Evolutionary conservation across 257 asterid genomes (phyloP), one percentile per base, ranked within the genome.

Genomic region (Fraxinus americana): DNA sequence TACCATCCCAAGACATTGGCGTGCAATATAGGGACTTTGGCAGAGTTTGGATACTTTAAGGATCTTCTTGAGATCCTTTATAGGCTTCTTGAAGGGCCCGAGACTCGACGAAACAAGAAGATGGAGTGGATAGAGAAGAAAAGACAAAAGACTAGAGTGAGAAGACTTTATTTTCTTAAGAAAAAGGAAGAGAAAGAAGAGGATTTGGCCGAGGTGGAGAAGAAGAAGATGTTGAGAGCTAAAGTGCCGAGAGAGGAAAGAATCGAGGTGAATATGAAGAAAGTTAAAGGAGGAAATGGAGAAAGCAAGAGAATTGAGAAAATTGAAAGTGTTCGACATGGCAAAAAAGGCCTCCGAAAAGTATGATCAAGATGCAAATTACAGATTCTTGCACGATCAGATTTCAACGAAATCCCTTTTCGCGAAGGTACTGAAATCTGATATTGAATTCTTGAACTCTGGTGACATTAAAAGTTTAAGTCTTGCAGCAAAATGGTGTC

Each of bases 401-500:
- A 61, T 88, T 0, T 76, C 89, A 3, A 74, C n/a, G n/a, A n/a
- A n/a, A n/a, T n/a, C 41, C 87, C n/a, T 90, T 84, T 36, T 75
- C 0, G 90, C 81, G 78, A 68, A 82, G 38, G 77, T 88, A 29
- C 77, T 90, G 89, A 84, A 38, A 73, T 75, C 73, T 14, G 92
- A 90, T 83, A 0, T 86, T 14, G 83, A 84, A 50, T 79, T 80
- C 5, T 74, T 88, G 73, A 82, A 75, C 4, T 85, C 80, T 2
- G 86, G 86, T 4, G 72, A 85, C 30, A 32, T 52, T 1, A 68
- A 39, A 1, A 79, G 81, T 14, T 82, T 87, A 19, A 84, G 85
- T 35, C 82, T 88, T 35, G 92, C 94, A 45, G 30, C 67, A 2
- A 90, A 88, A 66, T 82, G 34, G 76, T 90, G 52, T 48, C 92